Evolutionary conservation across 2,329 filamentous ascomycete genomes (phyloP).

Genomic region (Orbilia blumenaviensis): DNA sequence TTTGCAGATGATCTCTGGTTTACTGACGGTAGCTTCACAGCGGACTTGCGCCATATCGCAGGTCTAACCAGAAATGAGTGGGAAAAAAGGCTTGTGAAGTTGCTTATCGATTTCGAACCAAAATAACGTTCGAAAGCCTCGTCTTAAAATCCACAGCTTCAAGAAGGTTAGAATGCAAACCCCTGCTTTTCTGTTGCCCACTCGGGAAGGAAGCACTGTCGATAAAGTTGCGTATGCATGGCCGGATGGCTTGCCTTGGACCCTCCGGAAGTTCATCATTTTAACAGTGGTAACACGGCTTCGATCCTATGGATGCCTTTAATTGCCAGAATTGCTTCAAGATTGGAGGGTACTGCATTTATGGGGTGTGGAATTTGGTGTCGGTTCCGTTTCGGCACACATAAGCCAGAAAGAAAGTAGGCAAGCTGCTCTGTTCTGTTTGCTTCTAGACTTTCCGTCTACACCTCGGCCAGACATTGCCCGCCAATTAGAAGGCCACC

Average conservation of each 20-base stretch:
- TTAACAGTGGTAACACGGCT: conserved; percentile 15
- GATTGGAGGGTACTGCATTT: not conserved
- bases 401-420: not conserved
- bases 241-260: conserved; percentile 51
- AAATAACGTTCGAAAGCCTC: not conserved
- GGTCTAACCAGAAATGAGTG: not conserved
- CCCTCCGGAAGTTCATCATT: conserved; percentile 25
- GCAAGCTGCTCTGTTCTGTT: too few relatives aligned
- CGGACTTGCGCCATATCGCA: conserved; percentile 14
- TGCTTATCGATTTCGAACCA: conserved; percentile 6
- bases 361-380: not conserved
- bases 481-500: conserved; percentile 29
- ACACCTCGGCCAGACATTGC: conserved; percentile 27
- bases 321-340: not conserved
- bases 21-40: not conserved
- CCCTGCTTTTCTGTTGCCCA: conserved; percentile 32
- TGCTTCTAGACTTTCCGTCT: not conserved
- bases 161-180: conserved; percentile 30
- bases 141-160: conserved; percentile 7
- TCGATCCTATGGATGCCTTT: conserved; percentile 1
- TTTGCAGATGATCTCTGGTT: conserved; percentile 5
- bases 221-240: conserved; percentile 30
- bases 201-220: conserved; percentile 42
- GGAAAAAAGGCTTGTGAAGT: too few relatives aligned
- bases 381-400: conserved; percentile 12